Base-by-base conservation (phyloP, 768 basidiomycete species). In the Xerocomellus dryophilus region DNA sequence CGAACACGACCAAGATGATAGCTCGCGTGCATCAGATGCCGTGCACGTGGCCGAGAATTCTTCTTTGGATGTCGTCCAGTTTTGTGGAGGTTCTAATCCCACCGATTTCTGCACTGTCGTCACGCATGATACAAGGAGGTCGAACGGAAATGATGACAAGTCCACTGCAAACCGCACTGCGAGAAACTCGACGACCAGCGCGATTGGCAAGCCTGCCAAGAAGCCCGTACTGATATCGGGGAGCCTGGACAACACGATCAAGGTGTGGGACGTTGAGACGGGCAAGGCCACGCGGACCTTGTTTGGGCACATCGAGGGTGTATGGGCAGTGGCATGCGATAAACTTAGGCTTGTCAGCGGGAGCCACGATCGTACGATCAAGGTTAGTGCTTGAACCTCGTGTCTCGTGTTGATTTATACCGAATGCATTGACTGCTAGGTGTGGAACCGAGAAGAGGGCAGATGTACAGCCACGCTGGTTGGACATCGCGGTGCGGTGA, bases 261-360 rank as follows among this genome's bases (percentile, higher is more conserved):
- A 91, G 69, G 64, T 95, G 39, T 99, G 97, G 97, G 93, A 98
- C 65, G 83, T 98, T 25, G 92, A 95, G 62, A 82, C 85, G 2
- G 93, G 88, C 38, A 83, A 86, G 63, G 78, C 85, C 21, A 74
- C 81, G 44, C 78, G 82, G 64, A 98, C 97, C 39, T 80, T 95
- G 57, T 99, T 99, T 69, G 97, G 95, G 2, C 95, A 98, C 69
- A 94, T 98, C 62, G 97, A 99, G 67, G 97, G 97, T 50, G 93
- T 99, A 17, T 99, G 97, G 97, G 86, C 85, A 4, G 89, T 98
- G 29, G 93, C 93, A 21, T 85, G 88, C 60, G 94, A 99, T 70
- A 89, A 93, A 66, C 77, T 98, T 64, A 78, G 96, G 49, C 75
- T 99, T 45, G 93, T 94, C 23, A 94, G 90, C 49, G 95, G 85